Evolutionary conservation across 208 protist genomes (phyloP).

Genomic region (Novymonas esmeraldas): DNA sequence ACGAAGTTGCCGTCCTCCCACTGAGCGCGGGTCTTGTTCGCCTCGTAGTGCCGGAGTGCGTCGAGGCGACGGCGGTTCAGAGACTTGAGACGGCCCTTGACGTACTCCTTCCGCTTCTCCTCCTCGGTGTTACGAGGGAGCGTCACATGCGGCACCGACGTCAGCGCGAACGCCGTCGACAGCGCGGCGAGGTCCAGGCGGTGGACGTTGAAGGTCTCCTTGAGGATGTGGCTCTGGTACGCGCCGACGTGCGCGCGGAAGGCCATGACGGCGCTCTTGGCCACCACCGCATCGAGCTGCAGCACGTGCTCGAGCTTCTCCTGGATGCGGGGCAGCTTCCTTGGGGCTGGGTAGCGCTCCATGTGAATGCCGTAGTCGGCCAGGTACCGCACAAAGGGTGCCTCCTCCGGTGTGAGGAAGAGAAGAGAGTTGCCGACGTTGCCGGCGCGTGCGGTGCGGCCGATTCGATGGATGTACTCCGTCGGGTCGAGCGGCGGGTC

Average conservation of each 20-base stretch:
- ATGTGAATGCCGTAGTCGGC: conserved; percentile 79
- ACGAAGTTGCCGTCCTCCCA: conserved; percentile 86
- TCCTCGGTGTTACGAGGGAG: conserved; percentile 67
- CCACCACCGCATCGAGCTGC: conserved; percentile 85
- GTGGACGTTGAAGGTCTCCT: conserved; percentile 93
- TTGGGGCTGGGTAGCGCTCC: conserved; percentile 73
- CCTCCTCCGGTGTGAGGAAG: conserved; percentile 93
- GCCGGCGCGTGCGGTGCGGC: conserved; percentile 95
- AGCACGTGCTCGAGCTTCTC: conserved; percentile 89
- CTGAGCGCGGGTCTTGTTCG: conserved; percentile 80
- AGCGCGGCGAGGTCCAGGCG: conserved; percentile 93
- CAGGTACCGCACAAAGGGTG: conserved; percentile 89
- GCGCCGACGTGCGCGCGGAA: conserved; percentile 92
- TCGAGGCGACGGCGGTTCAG: conserved; percentile 67
- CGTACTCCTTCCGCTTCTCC: conserved; percentile 81
- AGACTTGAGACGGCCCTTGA: conserved; percentile 91
- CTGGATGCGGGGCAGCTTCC: conserved; percentile 75
- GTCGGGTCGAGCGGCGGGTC: conserved; percentile 96
- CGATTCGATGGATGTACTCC: conserved; percentile 97
- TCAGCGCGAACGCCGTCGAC: conserved; percentile 92
- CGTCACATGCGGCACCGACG: conserved; percentile 80
- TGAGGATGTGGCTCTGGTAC: conserved; percentile 94
- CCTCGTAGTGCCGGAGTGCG: conserved; percentile 78
- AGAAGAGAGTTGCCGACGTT: conserved; percentile 92
- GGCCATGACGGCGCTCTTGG: conserved; percentile 90